These are phyloP conservation scores for Trypanosoma congolense DNA, from an alignment of 208 protist genomes.

Conservation along the genomic window DNA sequence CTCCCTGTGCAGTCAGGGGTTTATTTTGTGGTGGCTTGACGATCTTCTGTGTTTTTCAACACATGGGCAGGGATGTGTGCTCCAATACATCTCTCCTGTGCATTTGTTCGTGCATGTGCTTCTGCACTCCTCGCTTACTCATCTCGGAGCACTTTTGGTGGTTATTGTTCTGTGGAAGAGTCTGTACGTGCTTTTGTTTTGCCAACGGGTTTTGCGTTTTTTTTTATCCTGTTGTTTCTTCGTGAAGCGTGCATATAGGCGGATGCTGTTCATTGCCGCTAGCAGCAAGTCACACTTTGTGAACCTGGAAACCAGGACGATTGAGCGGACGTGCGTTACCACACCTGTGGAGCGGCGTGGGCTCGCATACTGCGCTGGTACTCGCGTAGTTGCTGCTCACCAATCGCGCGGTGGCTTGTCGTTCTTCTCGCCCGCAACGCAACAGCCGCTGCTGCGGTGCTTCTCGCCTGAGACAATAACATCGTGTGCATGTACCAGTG, in stretches of 20 bases:
- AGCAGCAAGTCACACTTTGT: constrained; percentile 44
- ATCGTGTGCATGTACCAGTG: constrained; percentile 39
- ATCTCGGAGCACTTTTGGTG: too few relatives aligned
- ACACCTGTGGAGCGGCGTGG: constrained; percentile 27
- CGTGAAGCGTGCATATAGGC: neutral
- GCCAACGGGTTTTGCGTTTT: neutral
- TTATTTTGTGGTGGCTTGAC: too few relatives aligned
- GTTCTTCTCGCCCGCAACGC: constrained; percentile 49
- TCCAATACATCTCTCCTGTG: too few relatives aligned
- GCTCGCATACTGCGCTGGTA: constrained; percentile 38
- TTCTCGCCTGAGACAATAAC: constrained; percentile 63
- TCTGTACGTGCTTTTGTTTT: neutral
- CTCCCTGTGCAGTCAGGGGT: too few relatives aligned
- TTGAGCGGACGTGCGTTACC: constrained; percentile 49
- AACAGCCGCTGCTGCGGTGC: constrained; percentile 69
- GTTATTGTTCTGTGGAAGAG: too few relatives aligned
- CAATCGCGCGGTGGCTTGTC: constrained; percentile 49
- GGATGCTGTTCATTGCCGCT: constrained; percentile 69
- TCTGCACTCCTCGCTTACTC: too few relatives aligned
- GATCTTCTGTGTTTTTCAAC: too few relatives aligned
- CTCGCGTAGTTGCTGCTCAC: constrained; percentile 33
- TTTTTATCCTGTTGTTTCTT: neutral
- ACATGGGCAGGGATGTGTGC: too few relatives aligned
- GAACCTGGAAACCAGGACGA: constrained; percentile 41
- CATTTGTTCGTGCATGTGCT: too few relatives aligned